phyloP scores from a whole-genome alignment of 805 yeast species.

The Brettanomyces bruxellensis region DNA sequence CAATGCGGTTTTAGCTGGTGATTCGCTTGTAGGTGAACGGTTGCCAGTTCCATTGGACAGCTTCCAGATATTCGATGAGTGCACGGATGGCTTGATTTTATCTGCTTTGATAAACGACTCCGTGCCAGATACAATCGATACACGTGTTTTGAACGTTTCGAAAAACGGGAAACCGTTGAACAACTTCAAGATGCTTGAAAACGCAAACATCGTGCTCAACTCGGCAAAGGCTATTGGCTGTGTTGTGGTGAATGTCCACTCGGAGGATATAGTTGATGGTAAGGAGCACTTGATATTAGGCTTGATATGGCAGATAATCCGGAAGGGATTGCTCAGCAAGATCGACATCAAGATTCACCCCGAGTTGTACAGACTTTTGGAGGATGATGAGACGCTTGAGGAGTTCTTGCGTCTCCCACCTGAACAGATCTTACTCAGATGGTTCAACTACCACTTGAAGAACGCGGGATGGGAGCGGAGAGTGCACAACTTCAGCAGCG shows the following conservation, averaged over 20 bases:
- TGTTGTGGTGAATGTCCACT: slow-evolving; percentile 94
- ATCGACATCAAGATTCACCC: slow-evolving; percentile 96
- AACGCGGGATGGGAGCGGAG: slow-evolving; percentile 86
- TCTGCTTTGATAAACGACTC: slow-evolving; percentile 94
- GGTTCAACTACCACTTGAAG: slow-evolving; percentile 95
- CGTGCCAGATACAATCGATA: slow-evolving; percentile 96
- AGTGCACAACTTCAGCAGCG: slow-evolving; percentile 78
- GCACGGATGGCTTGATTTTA: slow-evolving; percentile 87
- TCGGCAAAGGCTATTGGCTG: slow-evolving; percentile 99
- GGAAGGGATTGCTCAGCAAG: slow-evolving; percentile 90
- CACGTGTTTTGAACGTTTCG: slow-evolving; percentile 90
- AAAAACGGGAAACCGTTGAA: slow-evolving; percentile 65
- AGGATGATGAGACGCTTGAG: slow-evolving; percentile 94
- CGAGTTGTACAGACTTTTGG: slow-evolving; percentile 86
- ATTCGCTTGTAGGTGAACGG: slow-evolving; percentile 71
- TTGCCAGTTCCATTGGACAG: slow-evolving; percentile 89
- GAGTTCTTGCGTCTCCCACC: slow-evolving; percentile 96
- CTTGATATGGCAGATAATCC: slow-evolving; percentile 92
- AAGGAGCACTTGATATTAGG: slow-evolving; percentile 89
- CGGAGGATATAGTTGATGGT: slow-evolving; percentile 90
- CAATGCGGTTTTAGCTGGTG: slow-evolving; percentile 86
- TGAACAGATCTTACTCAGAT: slow-evolving; percentile 89
- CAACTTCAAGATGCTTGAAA: slow-evolving; percentile 92
- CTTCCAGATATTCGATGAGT: slow-evolving; percentile 94
- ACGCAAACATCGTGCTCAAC: slow-evolving; percentile 94